Base-by-base conservation (phyloP, 2,329 filamentous ascomycete genomes). In the Fusarium sp. region DNA sequence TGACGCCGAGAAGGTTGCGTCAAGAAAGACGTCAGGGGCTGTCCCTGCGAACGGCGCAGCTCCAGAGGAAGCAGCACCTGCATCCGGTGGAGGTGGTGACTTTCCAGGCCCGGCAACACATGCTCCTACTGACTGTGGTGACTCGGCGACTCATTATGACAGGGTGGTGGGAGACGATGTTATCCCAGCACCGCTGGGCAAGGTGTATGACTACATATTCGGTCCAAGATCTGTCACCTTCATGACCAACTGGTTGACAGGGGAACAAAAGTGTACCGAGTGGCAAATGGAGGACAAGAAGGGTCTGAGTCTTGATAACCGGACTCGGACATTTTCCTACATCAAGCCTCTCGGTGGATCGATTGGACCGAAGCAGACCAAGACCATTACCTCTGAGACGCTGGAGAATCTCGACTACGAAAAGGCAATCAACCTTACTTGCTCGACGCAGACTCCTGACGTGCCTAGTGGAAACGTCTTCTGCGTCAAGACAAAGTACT, bases 381-480 rank as follows among this genome's bases (percentile, higher is more conserved):
- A 97, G 80, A 99, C 96, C 81, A 92, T 97, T 67, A 95, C 94
- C 58, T 93, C 91, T 1, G 95, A 98, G 82, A 93, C 88, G 6
- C 80, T 99, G n/a, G 95, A 98, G 69, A 87, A 89, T 53, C 86
- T 97, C 33, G 96, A 99, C 80, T 86, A 97, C 17, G 96, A 98
- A 64, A 97, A 95, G 80, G 90, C 93, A 3, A 90, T 98, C 65
- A 93, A 92, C 61, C 87, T 99, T n/a, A 91, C 91, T 4, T 91
- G 94, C 65, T 92, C 91, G 33, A 98, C 95, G 0, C 93, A 96
- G 78, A 99, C 93, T 16, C 96, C 96, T 0, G 97, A 99, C 80
- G 96, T 99, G 2, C 96, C 96, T 0, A 98, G 92, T 79, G 96
- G 96, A 36, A 97, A 95, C 79, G 90, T 97, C 5, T 99, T 99